A percentile compares a stretch with the other conserved stretches of the same genome.
phyloP scores from a whole-genome alignment of 495 filamentous ascomycete species.

The Tuber borchii region DNA sequence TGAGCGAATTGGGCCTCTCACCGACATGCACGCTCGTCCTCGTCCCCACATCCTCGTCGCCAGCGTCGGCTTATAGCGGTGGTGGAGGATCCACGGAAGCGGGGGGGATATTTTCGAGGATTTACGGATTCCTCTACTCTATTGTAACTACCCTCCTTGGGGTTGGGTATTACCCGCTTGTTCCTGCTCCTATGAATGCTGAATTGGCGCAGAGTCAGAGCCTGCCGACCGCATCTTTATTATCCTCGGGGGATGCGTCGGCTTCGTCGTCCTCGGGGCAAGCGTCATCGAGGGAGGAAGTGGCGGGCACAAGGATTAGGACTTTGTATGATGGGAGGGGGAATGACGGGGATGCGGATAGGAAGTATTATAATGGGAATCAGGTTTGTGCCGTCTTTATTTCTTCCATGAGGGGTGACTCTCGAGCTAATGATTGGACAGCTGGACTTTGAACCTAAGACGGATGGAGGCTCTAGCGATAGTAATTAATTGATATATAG shows the following conservation, averaged over 20 bases:
- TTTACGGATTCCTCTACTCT: constrained; percentile 46
- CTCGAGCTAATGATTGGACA: constrained; percentile 10
- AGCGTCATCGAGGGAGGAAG: constrained; percentile 28
- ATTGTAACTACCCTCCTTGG: constrained; percentile 51
- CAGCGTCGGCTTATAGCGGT: constrained; percentile 54
- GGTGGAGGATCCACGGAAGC: constrained; percentile 17
- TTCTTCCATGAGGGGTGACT: background rate
- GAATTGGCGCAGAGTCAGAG: background rate
- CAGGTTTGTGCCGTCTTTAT: constrained; percentile 49
- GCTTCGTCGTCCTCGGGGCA: background rate
- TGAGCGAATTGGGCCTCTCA: constrained; percentile 60
- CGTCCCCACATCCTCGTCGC: constrained; percentile 57
- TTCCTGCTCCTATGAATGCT: constrained; percentile 8
- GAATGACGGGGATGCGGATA: constrained; percentile 42
- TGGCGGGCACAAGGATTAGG: constrained; percentile 47
- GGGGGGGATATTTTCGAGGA: constrained; percentile 44
- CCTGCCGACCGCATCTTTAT: constrained; percentile 20
- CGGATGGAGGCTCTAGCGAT: constrained; percentile 11
- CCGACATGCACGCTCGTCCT: constrained; percentile 80
- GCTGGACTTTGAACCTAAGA: constrained; percentile 39
- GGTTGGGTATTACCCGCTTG: constrained; percentile 43
- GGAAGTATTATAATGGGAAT: constrained; percentile 65
- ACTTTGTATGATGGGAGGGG: constrained; percentile 56
- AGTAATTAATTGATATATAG: background rate
- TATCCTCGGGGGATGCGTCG: background rate